Evolutionary conservation across 345 rosid species (phyloP), one percentile per base, ranked within the genome.

Genomic region (Psidium guajava): DNA sequence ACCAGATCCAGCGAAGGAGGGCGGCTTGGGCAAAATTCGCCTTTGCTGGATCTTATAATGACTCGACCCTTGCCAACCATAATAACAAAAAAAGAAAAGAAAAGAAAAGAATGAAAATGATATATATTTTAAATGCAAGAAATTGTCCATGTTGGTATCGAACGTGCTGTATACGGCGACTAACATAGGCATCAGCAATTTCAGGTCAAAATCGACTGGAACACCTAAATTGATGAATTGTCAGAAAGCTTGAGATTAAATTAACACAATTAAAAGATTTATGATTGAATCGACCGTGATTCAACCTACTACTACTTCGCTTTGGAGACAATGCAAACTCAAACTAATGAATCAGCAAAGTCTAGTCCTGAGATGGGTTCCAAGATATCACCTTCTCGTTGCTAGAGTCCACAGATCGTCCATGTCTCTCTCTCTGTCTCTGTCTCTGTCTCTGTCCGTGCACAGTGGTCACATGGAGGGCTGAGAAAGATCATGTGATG

Each of bases 121-220:
- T 69, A 0, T 36, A 0, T 18, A 5, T 20, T 4, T 18, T 36
- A 28, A 64, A 4, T 7, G 11, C 13, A 32, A 69, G 47, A 42
- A 69, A 18, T 36, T 69, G 13, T 69, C 1, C 11, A 6, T 5
- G 0, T 28, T 8, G 1, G 18, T 0, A 3, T 0, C 0, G 5
- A 4, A 1, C 1, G 13, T 5, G 2, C 47, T 1, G 9, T 18
- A 5, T 36, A 36, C 0, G 11, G 18, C 0, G 3, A 0, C 0
- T 0, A 1, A 0, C 5, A 4, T 36, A 9, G 3, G 20, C 0
- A 1, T 2, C 4, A 4, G 6, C 3, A 3, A 69, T 69, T 36
- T 32, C 21, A 15, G 3, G 8, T 64, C 2, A 28, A 69, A 36
- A 36, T 69, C 21, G 6, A 5, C 18, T 2, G 0, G 11, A 36